Evolutionary conservation across 306 rosid species (phyloP).

Genomic region (Citrullus mucosospermus): DNA sequence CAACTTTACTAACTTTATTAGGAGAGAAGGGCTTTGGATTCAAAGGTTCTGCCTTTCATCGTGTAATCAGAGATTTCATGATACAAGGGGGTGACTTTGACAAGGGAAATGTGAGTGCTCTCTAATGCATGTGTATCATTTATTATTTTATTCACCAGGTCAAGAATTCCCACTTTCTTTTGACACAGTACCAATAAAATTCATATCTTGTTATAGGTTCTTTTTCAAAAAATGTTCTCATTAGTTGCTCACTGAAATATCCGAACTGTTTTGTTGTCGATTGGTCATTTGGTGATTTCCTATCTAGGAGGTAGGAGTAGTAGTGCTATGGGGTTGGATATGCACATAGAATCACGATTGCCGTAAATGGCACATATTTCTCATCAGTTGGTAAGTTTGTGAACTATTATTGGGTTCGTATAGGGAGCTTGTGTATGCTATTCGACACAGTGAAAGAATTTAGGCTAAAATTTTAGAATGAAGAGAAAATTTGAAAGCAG

Average conservation of each 20-base stretch:
- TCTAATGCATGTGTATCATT: background rate
- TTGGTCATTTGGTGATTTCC: background rate
- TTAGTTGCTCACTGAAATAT: background rate
- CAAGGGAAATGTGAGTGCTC: conserved; percentile 66
- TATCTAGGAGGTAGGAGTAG: background rate
- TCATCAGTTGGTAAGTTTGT: background rate
- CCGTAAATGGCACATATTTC: background rate
- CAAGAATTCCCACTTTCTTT: background rate
- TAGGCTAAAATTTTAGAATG: background rate
- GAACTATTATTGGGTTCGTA: background rate
- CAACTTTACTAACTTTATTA: conserved; percentile 11
- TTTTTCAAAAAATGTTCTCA: background rate
- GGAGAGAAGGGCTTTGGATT: conserved; percentile 96
- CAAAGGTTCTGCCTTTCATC: conserved; percentile 71
- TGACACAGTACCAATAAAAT: background rate
- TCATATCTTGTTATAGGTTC: background rate
- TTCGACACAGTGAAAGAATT: background rate
- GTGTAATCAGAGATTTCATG: conserved; percentile 95
- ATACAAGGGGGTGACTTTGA: conserved; percentile 97
- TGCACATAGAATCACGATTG: background rate
- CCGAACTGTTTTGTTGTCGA: background rate
- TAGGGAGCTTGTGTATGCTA: background rate
- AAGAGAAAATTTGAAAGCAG: background rate
- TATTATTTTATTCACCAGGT: background rate
- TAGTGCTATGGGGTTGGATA: background rate